Conservation (phyloP, 345 rosid genomes). For the Corymbia maculata region DNA sequence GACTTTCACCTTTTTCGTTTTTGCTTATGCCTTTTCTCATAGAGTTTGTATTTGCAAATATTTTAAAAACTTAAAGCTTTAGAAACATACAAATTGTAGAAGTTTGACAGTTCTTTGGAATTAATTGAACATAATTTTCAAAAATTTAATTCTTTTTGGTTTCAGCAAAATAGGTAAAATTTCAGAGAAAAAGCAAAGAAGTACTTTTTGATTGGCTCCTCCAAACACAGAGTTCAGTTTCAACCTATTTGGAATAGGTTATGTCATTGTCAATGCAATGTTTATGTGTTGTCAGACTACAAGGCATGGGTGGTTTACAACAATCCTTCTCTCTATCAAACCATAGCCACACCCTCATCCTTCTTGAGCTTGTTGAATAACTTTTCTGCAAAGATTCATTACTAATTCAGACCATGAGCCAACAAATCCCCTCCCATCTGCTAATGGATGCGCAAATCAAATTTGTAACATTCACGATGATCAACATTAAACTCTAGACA, state of each 20-base stretch:
- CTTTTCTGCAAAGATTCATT: background rate
- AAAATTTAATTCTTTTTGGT: background rate
- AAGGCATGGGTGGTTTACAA: background rate
- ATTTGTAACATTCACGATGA: background rate
- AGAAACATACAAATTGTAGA: background rate
- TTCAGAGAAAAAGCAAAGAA: background rate
- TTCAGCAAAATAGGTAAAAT: background rate
- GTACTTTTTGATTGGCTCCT: background rate
- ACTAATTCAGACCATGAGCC: background rate
- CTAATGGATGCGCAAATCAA: background rate
- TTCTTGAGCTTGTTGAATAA: background rate
- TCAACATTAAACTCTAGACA: background rate
- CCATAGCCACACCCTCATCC: background rate
- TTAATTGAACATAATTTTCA: background rate
- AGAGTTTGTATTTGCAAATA: background rate
- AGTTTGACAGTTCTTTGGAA: background rate
- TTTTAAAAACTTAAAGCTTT: background rate
- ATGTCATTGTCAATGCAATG: background rate
- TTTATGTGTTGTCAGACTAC: background rate
- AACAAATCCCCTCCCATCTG: background rate
- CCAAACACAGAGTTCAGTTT: background rate
- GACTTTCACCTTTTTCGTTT: background rate
- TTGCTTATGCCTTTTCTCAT: background rate
- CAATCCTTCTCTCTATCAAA: background rate
- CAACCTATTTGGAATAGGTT: background rate